phyloP scores from a whole-genome alignment of 2,329 filamentous ascomycete species.

The Penicillium sp. region DNA sequence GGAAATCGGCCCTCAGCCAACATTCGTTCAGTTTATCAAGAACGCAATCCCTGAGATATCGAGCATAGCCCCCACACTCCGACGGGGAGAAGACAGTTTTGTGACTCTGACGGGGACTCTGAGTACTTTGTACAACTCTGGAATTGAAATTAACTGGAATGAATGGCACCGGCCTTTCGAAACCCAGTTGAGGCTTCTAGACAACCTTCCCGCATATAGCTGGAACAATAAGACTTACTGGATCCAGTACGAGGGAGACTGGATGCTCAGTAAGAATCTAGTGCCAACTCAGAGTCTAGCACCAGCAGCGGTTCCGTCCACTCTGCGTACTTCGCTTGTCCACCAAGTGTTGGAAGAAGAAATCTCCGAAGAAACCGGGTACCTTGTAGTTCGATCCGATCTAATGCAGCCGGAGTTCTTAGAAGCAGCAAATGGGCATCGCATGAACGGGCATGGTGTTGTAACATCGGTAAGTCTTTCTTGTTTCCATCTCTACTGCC shows the following conservation, averaged over 20 bases:
- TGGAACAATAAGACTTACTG: constrained; percentile 71
- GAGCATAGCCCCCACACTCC: constrained; percentile 20
- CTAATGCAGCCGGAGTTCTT: constrained; percentile 12
- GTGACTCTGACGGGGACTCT: background rate
- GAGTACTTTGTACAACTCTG: constrained; percentile 25
- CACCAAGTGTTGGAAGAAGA: constrained; percentile 5
- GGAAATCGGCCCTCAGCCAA: constrained; percentile 9
- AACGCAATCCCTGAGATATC: constrained; percentile 8
- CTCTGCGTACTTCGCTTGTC: background rate
- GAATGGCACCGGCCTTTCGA: constrained; percentile 61
- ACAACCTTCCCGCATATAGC: constrained; percentile 57
- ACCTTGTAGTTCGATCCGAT: constrained; percentile 14
- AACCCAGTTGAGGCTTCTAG: constrained; percentile 15
- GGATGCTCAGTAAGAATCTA: constrained; percentile 65
- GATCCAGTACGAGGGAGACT: constrained; percentile 68
- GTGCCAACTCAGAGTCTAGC: background rate
- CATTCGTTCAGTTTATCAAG: background rate
- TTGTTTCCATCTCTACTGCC: background rate
- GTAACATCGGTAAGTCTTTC: constrained; percentile 3
- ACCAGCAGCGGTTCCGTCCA: background rate
- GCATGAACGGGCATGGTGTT: constrained; percentile 14
- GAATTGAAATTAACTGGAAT: constrained; percentile 63
- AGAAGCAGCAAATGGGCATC: constrained; percentile 16
- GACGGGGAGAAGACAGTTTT: constrained; percentile 2
- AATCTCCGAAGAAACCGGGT: background rate